phyloP scores from a whole-genome alignment of 78 protist genomes.

The Carpediemonas membranifera region DNA sequence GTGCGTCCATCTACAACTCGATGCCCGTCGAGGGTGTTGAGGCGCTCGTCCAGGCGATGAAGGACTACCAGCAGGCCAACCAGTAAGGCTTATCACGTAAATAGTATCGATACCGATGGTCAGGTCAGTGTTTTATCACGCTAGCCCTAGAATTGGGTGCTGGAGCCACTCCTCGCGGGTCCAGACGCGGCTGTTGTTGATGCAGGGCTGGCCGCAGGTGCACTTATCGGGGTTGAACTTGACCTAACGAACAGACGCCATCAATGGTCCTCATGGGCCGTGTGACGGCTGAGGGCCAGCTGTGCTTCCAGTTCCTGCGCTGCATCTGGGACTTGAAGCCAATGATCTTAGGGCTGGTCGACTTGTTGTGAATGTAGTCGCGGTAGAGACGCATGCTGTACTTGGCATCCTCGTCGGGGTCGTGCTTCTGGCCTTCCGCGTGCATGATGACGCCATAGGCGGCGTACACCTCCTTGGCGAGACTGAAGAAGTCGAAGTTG shows the following conservation, averaged over 20 bases:
- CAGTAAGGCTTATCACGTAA: too few species aligned
- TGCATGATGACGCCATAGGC: not conserved
- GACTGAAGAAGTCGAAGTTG: not conserved
- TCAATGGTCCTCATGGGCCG: not conserved
- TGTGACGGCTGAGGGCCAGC: not conserved
- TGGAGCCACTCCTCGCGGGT: not conserved
- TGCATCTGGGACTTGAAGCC: not conserved
- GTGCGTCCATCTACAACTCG: constrained; percentile 82
- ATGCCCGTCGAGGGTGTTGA: constrained; percentile 46
- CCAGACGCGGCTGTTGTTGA: not conserved
- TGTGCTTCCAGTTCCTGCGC: too few species aligned
- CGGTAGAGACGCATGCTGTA: not conserved
- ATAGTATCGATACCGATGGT: too few species aligned
- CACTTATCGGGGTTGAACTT: not conserved
- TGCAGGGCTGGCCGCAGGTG: not conserved
- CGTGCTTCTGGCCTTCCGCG: not conserved
- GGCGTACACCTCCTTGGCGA: not conserved
- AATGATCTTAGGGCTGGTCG: too few species aligned
- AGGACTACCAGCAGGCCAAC: not conserved
- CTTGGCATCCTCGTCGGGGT: not conserved
- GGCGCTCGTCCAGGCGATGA: constrained; percentile 40
- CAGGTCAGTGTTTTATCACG: too few species aligned
- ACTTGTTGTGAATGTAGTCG: not conserved
- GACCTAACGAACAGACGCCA: not conserved
- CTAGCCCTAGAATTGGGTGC: too few species aligned